Conservation (phyloP, 805 yeast genomes). For the Saturnispora serradocipensis region DNA sequence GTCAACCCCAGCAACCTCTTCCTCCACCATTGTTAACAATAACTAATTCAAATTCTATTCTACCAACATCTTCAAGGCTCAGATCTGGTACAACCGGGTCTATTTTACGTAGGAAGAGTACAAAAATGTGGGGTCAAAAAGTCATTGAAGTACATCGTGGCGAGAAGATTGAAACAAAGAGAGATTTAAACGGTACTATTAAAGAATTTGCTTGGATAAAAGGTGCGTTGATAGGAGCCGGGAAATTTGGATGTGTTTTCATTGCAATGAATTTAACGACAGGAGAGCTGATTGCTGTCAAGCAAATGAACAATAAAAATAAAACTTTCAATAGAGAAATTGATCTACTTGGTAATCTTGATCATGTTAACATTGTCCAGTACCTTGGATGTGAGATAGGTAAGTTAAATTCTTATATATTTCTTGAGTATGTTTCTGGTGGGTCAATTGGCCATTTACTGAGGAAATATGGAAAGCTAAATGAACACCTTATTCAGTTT, state of each 20-base stretch:
- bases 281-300: slow-evolving; percentile 98
- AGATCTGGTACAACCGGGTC: slow-evolving; percentile 10
- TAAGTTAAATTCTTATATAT: slow-evolving; percentile 69
- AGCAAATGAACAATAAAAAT: slow-evolving; percentile 69
- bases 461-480: slow-evolving; percentile 75
- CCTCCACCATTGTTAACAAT: slow-evolving; percentile 3
- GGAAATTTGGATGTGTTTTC: slow-evolving; percentile 92
- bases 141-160: slow-evolving; percentile 77
- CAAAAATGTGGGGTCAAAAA: slow-evolving; percentile 96
- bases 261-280: slow-evolving; percentile 90
- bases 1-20: slow-evolving; percentile 9
- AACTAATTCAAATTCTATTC: background rate
- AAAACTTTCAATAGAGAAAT: slow-evolving; percentile 80
- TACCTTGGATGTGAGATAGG: slow-evolving; percentile 86
- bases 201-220: slow-evolving; percentile 95
- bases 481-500: slow-evolving; percentile 63
- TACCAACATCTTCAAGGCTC: slow-evolving; percentile 1
- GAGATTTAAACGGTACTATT: slow-evolving; percentile 37
- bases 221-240: slow-evolving; percentile 94
- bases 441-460: slow-evolving; percentile 89
- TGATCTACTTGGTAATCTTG: slow-evolving; percentile 85
- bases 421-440: slow-evolving; percentile 94
- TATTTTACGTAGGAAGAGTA: slow-evolving; percentile 63
- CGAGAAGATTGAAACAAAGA: slow-evolving; percentile 52
- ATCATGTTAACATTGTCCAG: slow-evolving; percentile 91